Evolutionary conservation across 495 filamentous ascomycete genomes (phyloP), one percentile per base, ranked within the genome.

Genomic region (Penicillium tannophilum): DNA sequence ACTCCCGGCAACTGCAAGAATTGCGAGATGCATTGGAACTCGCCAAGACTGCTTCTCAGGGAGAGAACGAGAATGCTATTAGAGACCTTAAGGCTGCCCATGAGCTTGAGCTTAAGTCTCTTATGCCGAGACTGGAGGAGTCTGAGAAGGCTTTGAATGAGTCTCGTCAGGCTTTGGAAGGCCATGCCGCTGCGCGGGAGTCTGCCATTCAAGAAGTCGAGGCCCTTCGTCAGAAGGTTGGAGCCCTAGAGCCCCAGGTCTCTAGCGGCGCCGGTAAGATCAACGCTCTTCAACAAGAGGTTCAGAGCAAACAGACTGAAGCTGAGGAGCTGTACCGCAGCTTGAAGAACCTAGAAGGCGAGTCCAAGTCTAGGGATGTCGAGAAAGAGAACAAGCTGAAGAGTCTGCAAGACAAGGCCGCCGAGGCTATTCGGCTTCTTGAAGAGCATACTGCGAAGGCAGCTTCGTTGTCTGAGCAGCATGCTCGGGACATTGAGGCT

Each of bases 151-250:
- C 70, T 31, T 66, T 75, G 16, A 55, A 20, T n/a, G 73, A 75
- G 54, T 59, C 64, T 16, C 71, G 68, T 41, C 67, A 69, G n/a
- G 66, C 66, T n/a, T 31, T 72, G 12, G 76, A 80, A 11, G 66
- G 69, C 11, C 68, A 66, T 24, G 68, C 59, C 20, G 66, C 71
- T 24, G 75, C 75, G 14, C 70, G 75, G 47, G 68, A 71, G 26
- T 64, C 66, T 50, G 77, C 77, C 9, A 54, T 68, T 19, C 70
- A 76, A 28, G 76, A 79, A 52, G 77, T 80, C 46, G 72, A 80
- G 41, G 60, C 69, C 44, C 70, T 80, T 28, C 71, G 70, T 54
- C 72, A 73, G 47, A 78, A 75, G 61, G 70, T 78, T 30, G 70
- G 64, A 30, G 62, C 65, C 4, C 66, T 81, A 48, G 77, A 80